A percentile compares a stretch with the other conserved stretches of the same genome.
phyloP scores from a whole-genome alignment of 768 basidiomycete species.

The Tulasnella sp. region DNA sequence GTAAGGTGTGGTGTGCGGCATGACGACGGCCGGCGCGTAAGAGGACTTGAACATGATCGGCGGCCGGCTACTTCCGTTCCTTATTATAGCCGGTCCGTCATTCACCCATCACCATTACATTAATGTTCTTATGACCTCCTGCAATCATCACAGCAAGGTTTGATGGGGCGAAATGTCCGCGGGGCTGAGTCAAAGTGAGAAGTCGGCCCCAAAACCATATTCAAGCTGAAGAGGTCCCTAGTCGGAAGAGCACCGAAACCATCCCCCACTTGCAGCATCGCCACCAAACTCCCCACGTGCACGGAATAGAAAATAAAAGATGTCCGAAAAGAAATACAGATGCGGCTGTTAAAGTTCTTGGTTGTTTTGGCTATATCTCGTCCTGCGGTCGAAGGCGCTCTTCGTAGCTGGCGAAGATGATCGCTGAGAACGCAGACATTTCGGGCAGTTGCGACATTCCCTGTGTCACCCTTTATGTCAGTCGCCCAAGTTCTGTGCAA shows the following conservation, averaged over 20 bases:
- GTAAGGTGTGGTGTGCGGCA: not conserved
- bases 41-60: not conserved
- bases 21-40: not conserved
- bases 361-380: not conserved
- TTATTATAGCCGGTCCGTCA: not conserved
- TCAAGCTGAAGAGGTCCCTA: not conserved
- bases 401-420: slow-evolving; percentile 59
- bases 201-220: not conserved
- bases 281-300: not conserved
- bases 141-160: not conserved
- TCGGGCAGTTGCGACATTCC: slow-evolving; percentile 51
- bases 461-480: slow-evolving; percentile 26
- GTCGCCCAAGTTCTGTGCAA: not conserved
- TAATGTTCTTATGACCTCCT: too few species aligned
- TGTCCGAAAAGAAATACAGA: not conserved
- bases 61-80: not conserved
- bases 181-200: not conserved
- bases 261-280: not conserved
- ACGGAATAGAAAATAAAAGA: not conserved
- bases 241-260: not conserved
- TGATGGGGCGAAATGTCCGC: not conserved
- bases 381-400: slow-evolving; percentile 23
- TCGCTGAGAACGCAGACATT: slow-evolving; percentile 55
- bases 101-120: too few species aligned
- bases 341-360: too few species aligned